Evolutionary conservation across 495 filamentous ascomycete species (phyloP), one percentile per base, ranked within the genome.

Genomic region (Chaetomium fimeti): DNA sequence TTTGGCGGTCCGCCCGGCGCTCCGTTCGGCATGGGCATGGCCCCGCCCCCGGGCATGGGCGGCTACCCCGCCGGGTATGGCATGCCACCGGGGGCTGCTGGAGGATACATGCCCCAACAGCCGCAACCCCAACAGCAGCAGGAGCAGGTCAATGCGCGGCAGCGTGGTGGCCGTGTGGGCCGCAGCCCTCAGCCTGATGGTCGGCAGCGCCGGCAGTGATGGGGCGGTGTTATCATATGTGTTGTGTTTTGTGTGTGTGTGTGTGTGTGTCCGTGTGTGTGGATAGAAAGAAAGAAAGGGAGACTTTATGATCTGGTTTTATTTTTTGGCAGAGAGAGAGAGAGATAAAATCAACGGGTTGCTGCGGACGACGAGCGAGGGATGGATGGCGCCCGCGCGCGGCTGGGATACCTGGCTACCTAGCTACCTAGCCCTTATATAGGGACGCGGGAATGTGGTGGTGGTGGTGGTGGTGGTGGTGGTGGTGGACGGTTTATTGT

Each of bases 121-220:
- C 75, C 16, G 54, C 32, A 20, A 11, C 54, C 38, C 65, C 77
- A 82, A 63, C 78, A 76, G 66, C 78, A 81, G 64, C 79, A 76
- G 63, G 78, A 76, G 62, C 79, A 76, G 61, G 78, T 76, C 69
- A 82, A 78, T 73, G 64, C 77, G 63, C 75, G 82, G 70, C 77
- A 81, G 72, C 76, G 83, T 62, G 81, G 81, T 76, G 81, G 81
- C 75, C 77, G 82, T 68, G 82, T 84, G 79, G 73, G 81, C 79
- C 77, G 66, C 49, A 73, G 66, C 66, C 73, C 73, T 25, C 68
- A 71, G 56, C 73, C 69, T 53, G 72, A 75, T 29, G 66, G 64
- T 28, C 53, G 62, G 32, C 61, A 42, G 45, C 32, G 53, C 29
- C 53, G 65, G 0, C 58, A 52, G 60, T 66, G 38, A 45, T 22